A percentile compares a stretch with the other conserved stretches of the same genome.
Evolutionary conservation across 352 stramenopile genomes (phyloP).

Genomic region (Globisporangium apiculatum): DNA sequence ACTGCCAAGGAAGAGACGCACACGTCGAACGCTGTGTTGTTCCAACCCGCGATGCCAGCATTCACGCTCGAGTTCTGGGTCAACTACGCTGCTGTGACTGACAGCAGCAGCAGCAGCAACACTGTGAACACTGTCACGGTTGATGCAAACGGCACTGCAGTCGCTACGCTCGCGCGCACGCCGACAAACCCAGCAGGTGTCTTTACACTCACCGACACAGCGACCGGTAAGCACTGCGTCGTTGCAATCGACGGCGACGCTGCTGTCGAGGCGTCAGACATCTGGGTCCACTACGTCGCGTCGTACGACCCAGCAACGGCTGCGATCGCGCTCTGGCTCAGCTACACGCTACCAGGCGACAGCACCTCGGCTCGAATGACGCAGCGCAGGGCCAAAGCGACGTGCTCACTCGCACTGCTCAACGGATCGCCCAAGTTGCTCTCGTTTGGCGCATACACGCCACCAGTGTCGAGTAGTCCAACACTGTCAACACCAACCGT

Average conservation of each 20-base stretch:
- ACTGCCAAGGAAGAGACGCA: slow-evolving; percentile 41
- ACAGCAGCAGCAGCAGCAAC: background rate
- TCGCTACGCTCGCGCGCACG: slow-evolving; percentile 6
- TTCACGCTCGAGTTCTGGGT: slow-evolving; percentile 71
- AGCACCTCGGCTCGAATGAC: slow-evolving; percentile 2
- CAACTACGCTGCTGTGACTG: slow-evolving; percentile 5
- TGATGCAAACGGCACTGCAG: slow-evolving; percentile 1
- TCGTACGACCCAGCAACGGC: slow-evolving; percentile 45
- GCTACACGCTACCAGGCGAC: slow-evolving; percentile 5
- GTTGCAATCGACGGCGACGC: slow-evolving; percentile 1
- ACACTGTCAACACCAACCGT: background rate
- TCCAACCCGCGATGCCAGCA: slow-evolving; percentile 37
- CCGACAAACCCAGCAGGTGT: slow-evolving; percentile 1
- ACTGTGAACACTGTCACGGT: slow-evolving; percentile 10
- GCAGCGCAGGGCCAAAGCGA: slow-evolving; percentile 8
- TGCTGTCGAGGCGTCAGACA: background rate
- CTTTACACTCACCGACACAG: slow-evolving; percentile 24
- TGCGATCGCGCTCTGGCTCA: slow-evolving; percentile 31
- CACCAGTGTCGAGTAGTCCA: background rate
- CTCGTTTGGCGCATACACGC: slow-evolving; percentile 19
- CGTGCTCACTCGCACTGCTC: slow-evolving; percentile 35
- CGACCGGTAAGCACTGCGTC: slow-evolving; percentile 12
- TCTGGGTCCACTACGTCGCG: slow-evolving; percentile 51
- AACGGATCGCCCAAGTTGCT: slow-evolving; percentile 28
- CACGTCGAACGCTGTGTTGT: slow-evolving; percentile 37